A percentile compares a stretch with the other conserved stretches of the same genome.
Conservation (phyloP, 495 filamentous ascomycete species). For the Trichodelitschia bisporula region DNA sequence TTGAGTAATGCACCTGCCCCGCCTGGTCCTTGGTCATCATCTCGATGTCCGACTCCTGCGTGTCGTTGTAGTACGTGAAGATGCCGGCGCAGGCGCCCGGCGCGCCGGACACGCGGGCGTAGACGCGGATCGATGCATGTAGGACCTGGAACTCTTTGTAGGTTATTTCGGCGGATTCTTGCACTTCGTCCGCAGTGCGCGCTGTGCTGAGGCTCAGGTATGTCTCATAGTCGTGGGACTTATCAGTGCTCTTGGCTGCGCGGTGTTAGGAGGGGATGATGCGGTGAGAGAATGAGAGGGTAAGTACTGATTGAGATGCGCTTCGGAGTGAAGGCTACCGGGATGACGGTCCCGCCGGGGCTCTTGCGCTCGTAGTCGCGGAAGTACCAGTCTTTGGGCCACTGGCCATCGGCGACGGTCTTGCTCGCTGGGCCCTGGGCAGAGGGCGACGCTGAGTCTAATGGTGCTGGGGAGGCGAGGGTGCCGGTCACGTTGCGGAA, state of each 20-base stretch:
- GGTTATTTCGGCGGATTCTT: conserved; percentile 41
- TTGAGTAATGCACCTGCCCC: conserved; percentile 35
- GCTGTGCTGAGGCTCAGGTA: conserved; percentile 37
- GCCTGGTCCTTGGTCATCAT: conserved; percentile 9
- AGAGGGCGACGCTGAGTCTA: conserved; percentile 11
- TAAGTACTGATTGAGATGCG: conserved; percentile 37
- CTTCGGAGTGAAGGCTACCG: conserved; percentile 35
- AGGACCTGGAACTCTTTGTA: conserved; percentile 26
- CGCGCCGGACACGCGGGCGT: conserved; percentile 18
- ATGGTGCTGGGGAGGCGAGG: conserved; percentile 7
- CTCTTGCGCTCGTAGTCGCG: conserved; percentile 31
- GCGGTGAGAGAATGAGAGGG: not conserved
- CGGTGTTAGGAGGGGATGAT: not conserved
- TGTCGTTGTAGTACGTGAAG: conserved; percentile 18
- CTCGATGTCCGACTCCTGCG: conserved; percentile 11
- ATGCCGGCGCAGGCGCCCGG: conserved; percentile 12
- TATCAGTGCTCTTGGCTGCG: conserved; percentile 3
- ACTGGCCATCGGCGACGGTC: conserved; percentile 18
- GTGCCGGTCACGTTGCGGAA: conserved; percentile 27
- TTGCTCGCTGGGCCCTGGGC: conserved; percentile 11
- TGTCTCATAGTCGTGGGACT: conserved; percentile 18
- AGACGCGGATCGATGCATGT: conserved; percentile 36
- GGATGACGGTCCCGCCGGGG: conserved; percentile 19
- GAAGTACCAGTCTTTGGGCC: conserved; percentile 28
- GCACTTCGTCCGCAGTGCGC: conserved; percentile 24